Evolutionary conservation across 176 grass and related monocot genomes (phyloP).

Genomic region (Musa beccarii): DNA sequence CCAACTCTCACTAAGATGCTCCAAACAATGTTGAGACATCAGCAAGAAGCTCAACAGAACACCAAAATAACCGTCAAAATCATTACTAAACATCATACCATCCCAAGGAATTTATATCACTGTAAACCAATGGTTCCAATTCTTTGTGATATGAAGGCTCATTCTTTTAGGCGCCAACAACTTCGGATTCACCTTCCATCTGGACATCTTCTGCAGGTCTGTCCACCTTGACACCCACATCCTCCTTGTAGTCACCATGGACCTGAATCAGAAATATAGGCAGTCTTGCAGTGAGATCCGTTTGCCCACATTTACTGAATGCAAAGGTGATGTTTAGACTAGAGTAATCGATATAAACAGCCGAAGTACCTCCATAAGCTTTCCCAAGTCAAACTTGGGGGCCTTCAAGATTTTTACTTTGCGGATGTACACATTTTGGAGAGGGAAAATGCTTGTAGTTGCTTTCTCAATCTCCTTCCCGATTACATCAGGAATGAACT

Average conservation of each 20-base stretch:
- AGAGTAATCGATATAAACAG: neutral
- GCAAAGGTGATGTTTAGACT: neutral
- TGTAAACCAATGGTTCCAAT: neutral
- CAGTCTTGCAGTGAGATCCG: too few species aligned
- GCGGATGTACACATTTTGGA: slow-evolving; percentile 86
- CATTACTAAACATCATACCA: neutral
- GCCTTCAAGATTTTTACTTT: slow-evolving; percentile 95
- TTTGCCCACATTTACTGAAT: too few species aligned
- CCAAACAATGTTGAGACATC: neutral
- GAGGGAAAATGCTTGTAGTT: slow-evolving; percentile 61
- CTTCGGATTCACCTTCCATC: slow-evolving; percentile 33
- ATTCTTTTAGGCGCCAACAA: slow-evolving; percentile 33
- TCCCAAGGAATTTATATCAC: neutral
- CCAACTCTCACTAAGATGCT: neutral
- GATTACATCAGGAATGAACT: slow-evolving; percentile 88
- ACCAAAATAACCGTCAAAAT: neutral
- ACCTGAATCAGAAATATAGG: slow-evolving; percentile 28
- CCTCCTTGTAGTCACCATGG: slow-evolving; percentile 81
- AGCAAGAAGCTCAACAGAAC: neutral
- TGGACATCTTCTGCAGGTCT: slow-evolving; percentile 65
- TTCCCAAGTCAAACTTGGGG: slow-evolving; percentile 84
- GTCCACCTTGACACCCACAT: slow-evolving; percentile 68
- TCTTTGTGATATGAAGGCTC: neutral
- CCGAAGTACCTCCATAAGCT: slow-evolving; percentile 77
- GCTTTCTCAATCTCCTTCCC: slow-evolving; percentile 95